These are phyloP conservation scores for Lablab purpureus DNA, from an alignment of 306 rosid species.

Conservation along the genomic window DNA sequence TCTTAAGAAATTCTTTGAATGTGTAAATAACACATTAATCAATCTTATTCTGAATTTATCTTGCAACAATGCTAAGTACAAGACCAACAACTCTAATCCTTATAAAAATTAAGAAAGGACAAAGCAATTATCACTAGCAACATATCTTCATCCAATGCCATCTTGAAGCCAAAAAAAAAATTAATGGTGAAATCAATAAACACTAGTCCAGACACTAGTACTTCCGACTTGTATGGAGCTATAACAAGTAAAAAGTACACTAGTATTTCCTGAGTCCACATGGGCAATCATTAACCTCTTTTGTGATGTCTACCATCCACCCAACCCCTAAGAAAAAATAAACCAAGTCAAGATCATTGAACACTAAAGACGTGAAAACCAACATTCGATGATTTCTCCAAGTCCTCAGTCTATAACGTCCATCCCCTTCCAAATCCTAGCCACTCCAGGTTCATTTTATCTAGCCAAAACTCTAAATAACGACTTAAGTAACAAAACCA, in stretches of 20 bases:
- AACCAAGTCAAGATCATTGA: neutral
- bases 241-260: constrained; percentile 1
- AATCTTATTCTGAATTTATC: constrained; percentile 27
- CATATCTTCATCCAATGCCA: constrained; percentile 22
- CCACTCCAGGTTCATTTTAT: constrained; percentile 14
- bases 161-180: neutral
- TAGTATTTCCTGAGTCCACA: constrained; percentile 5
- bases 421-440: constrained; percentile 22
- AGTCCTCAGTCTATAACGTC: neutral
- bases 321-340: neutral
- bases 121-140: constrained; percentile 18
- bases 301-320: neutral
- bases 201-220: constrained; percentile 9
- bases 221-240: neutral
- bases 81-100: constrained; percentile 1
- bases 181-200: constrained; percentile 12
- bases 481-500: constrained; percentile 21
- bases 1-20: neutral
- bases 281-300: constrained; percentile 16
- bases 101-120: constrained; percentile 17
- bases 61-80: constrained; percentile 22
- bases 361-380: neutral
- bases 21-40: constrained; percentile 23
- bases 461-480: constrained; percentile 1
- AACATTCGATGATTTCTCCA: neutral